phyloP scores from a whole-genome alignment of 352 stramenopile species.

The Phytopythium kandeliae region DNA sequence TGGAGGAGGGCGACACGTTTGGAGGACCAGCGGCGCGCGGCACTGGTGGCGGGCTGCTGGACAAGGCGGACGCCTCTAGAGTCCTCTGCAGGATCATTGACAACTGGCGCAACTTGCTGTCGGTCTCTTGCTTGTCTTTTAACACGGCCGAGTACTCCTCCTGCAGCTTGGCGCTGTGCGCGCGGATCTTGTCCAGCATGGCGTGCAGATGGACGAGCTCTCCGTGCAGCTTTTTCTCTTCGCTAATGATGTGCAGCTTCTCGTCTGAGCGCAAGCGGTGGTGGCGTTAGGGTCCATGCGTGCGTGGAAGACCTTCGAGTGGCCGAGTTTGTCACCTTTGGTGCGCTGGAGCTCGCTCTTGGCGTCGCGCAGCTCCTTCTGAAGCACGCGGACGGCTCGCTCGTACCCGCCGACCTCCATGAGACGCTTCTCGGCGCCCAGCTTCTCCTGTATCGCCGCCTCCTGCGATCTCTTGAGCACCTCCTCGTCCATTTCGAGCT shows the following conservation, averaged over 20 bases:
- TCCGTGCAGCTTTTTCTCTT: constrained; percentile 50
- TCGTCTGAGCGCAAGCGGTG: constrained; percentile 25
- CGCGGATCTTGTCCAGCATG: constrained; percentile 25
- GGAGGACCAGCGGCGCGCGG: constrained; percentile 9
- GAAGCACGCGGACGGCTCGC: constrained; percentile 43
- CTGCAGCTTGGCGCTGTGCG: constrained; percentile 37
- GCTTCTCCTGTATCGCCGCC: constrained; percentile 41
- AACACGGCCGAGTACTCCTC: constrained; percentile 40
- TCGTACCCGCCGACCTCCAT: constrained; percentile 64
- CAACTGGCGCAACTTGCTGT: constrained; percentile 48
- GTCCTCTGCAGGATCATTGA: constrained; percentile 48
- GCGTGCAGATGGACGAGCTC: constrained; percentile 35
- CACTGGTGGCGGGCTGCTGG: constrained; percentile 3
- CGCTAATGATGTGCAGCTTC: constrained; percentile 31
- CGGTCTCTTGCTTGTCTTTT: constrained; percentile 42
- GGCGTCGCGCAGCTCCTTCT: constrained; percentile 40
- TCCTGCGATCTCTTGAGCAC: constrained; percentile 37
- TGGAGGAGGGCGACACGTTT: constrained; percentile 5
- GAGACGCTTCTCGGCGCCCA: constrained; percentile 50
- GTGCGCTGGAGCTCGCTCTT: constrained; percentile 50
- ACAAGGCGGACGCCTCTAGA: constrained; percentile 12
- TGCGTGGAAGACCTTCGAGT: no score
- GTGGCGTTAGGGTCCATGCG: background rate
- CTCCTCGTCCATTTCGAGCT: constrained; percentile 58
- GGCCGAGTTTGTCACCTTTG: no score